A percentile compares a stretch with the other conserved stretches of the same genome.
Evolutionary conservation across 371 early-diverging fungal genomes (phyloP).

Genomic region (Batrachochytrium dendrobatidis): DNA sequence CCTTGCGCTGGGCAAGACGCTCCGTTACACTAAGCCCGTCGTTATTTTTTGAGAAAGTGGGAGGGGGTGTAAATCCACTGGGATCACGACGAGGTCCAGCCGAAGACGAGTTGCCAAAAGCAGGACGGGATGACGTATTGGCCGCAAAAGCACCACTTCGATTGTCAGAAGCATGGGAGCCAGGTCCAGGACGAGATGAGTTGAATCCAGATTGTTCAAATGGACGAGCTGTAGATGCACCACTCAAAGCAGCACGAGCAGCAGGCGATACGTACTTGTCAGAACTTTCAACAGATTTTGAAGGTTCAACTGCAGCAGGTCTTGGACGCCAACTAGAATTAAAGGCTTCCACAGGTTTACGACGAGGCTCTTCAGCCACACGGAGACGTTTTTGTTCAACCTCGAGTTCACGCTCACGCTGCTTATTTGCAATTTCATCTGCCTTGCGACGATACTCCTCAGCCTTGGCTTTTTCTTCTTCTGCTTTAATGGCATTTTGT

Average conservation of each 20-base stretch:
- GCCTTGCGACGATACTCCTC: constrained; percentile 24
- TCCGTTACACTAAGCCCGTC: too few relatives aligned
- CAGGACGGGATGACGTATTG: too few relatives aligned
- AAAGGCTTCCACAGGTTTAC: not conserved
- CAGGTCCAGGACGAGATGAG: not conserved
- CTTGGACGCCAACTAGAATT: not conserved
- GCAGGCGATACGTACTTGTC: not conserved
- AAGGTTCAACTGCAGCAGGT: not conserved
- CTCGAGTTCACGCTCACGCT: constrained; percentile 25
- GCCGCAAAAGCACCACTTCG: too few relatives aligned
- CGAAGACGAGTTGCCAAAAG: too few relatives aligned
- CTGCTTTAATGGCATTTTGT: constrained; percentile 9
- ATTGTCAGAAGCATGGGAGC: too few relatives aligned
- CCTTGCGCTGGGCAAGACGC: too few relatives aligned
- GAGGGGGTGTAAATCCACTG: too few relatives aligned
- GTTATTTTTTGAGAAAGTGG: too few relatives aligned
- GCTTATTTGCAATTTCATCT: constrained; percentile 31
- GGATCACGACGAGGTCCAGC: too few relatives aligned
- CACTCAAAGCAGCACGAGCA: not conserved
- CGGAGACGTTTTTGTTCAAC: constrained; percentile 1
- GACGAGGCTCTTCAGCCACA: not conserved
- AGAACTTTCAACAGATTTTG: too few relatives aligned
- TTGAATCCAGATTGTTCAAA: not conserved
- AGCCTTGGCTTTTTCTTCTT: constrained; percentile 17
- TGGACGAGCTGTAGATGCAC: not conserved